Base-by-base conservation (phyloP, 805 yeast genomes). In the Schwanniomyces vanrijiae region DNA sequence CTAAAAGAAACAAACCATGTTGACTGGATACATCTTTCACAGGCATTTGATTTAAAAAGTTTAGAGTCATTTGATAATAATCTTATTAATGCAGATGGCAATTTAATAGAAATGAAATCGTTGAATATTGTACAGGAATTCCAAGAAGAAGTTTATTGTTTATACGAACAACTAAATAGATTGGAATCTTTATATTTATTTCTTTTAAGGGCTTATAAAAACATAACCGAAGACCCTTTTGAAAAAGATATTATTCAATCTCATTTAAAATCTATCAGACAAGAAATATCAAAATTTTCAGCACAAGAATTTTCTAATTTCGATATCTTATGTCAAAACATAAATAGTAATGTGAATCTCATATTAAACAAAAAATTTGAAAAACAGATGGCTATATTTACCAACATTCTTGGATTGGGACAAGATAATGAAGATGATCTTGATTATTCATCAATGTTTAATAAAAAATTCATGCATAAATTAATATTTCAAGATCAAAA, bases 21-120 rank as follows among this genome's bases (percentile, higher is more conserved):
- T 1, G 68, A 70, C 7, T 88, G 95, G 95, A 74, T 67, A 0
- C 66, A 73, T 10, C 56, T 85, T 9, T 62, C 74, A 0, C 75
- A 73, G 48, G 80, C 81, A 0, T 64, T 73, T 33, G 87, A 82
- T 41, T 58, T 81, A 22, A 63, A 69, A 24, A 48, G 53, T 37
- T 65, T 66, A 11, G 57, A 55, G 3, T 52, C 54, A 14, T 39
- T 61, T 2, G 54, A 57, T 10, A 72, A 69, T 29, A n/a, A 54
- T 40, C 4, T 38, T 2, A 24, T 13, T 19, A 67, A 70, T 42
- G 47, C 64, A 3, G 64, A 62, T 9, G 54, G 58, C 0, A 37
- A 57, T 4, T 46, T 49, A 6, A 55, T 68, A 1, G 73, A 72
- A 47, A 40, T 57, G 1, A 55, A 53, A 44, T 59, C 66, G 2